Conservation (phyloP, 2,329 filamentous ascomycete genomes). For the Periglandula ipomoeae region DNA sequence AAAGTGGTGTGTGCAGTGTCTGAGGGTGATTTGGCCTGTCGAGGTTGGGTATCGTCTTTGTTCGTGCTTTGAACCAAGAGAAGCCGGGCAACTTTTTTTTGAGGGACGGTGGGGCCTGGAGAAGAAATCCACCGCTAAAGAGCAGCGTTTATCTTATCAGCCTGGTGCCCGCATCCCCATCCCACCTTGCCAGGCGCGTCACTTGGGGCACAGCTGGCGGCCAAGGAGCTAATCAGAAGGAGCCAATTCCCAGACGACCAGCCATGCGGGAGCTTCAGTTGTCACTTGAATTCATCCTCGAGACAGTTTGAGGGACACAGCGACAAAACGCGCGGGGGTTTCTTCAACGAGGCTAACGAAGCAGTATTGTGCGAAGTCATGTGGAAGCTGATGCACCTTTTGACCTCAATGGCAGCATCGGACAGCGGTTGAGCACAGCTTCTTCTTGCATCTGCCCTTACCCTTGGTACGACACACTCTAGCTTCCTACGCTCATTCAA, state of each 20-base stretch:
- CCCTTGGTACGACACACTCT: no score
- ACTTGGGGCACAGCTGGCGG: no score
- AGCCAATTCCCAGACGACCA: no score
- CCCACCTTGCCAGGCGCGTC: no score
- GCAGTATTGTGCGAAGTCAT: constrained; percentile 2
- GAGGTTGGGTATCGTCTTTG: background rate
- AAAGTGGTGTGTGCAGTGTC: background rate
- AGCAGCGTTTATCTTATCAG: background rate
- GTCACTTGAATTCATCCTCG: background rate
- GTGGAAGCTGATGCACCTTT: background rate
- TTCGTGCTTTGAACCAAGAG: background rate
- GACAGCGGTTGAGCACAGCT: constrained; percentile 5
- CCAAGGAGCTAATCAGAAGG: no score
- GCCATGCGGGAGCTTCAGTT: no score
- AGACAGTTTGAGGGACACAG: background rate
- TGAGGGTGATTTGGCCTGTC: background rate
- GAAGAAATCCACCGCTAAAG: no score
- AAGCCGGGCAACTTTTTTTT: background rate
- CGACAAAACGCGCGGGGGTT: background rate
- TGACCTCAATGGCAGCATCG: constrained; percentile 7
- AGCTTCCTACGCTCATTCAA: no score
- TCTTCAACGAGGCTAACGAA: background rate
- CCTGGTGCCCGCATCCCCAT: no score
- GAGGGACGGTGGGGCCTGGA: background rate
- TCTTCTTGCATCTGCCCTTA: background rate